Percentiles rank a stretch among this genome's conserved stretches.
These are phyloP conservation scores for Collybiopsis luxurians DNA, from an alignment of 768 basidiomycete genomes.

Conservation along the genomic window DNA sequence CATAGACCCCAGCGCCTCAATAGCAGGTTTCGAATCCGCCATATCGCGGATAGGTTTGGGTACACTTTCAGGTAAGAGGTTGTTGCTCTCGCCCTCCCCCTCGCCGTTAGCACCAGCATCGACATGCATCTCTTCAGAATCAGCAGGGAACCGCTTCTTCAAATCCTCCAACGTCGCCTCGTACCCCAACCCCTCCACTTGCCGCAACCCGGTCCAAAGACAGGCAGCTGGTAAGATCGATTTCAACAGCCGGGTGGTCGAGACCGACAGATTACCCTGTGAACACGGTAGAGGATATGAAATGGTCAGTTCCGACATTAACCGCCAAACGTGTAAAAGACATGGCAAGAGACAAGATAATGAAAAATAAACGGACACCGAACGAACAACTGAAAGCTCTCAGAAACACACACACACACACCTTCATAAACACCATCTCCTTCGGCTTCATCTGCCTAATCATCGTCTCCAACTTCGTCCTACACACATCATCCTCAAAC, in stretches of 20 bases:
- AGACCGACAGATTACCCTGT: slow-evolving; percentile 83
- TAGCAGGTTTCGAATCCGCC: slow-evolving; percentile 60
- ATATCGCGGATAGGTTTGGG: slow-evolving; percentile 78
- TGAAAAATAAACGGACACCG: too few species aligned
- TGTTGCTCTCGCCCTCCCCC: slow-evolving; percentile 45
- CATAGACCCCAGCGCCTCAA: slow-evolving; percentile 89
- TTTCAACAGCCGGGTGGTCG: slow-evolving; percentile 82
- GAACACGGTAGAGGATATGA: background rate
- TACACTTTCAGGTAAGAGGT: slow-evolving; percentile 42
- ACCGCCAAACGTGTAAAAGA: too few species aligned
- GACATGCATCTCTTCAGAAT: slow-evolving; percentile 45
- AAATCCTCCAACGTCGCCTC: slow-evolving; percentile 69
- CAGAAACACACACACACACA: too few species aligned
- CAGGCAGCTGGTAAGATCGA: slow-evolving; percentile 75
- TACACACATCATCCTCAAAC: slow-evolving; percentile 90
- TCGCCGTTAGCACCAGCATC: slow-evolving; percentile 34
- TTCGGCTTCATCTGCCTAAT: slow-evolving; percentile 89
- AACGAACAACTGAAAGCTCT: background rate
- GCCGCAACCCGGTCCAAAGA: slow-evolving; percentile 84
- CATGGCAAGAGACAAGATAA: too few species aligned
- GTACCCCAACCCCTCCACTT: slow-evolving; percentile 80
- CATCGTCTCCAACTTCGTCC: slow-evolving; percentile 91
- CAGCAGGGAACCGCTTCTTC: slow-evolving; percentile 57
- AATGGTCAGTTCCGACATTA: too few species aligned
- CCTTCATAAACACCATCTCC: slow-evolving; percentile 90